A percentile compares a stretch with the other conserved stretches of the same genome.
Conservation (phyloP, 2,329 filamentous ascomycete species). For the Paecilomyces formosus region DNA sequence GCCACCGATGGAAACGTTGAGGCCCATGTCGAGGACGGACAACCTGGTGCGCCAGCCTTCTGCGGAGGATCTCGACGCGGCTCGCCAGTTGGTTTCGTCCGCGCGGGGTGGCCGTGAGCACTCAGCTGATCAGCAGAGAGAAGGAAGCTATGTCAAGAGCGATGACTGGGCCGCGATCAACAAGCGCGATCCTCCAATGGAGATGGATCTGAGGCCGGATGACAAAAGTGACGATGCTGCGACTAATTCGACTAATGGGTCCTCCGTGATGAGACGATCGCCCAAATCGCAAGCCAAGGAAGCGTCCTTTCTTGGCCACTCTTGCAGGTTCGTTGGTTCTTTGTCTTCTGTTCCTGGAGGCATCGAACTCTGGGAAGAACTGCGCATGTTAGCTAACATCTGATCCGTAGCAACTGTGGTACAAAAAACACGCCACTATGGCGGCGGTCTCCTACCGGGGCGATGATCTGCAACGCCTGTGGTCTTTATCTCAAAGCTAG, state of each 20-base stretch:
- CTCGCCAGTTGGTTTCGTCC: constrained; percentile 41
- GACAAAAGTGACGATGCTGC: constrained; percentile 12
- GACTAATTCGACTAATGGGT: constrained; percentile 5
- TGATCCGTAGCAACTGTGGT: constrained; percentile 73
- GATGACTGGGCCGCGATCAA: constrained; percentile 12
- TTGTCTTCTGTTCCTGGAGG: neutral
- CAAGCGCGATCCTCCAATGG: constrained; percentile 7
- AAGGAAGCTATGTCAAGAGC: constrained; percentile 9
- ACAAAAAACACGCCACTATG: constrained; percentile 91
- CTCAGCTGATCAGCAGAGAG: constrained; percentile 17
- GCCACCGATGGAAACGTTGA: constrained; percentile 29
- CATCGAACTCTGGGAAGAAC: neutral
- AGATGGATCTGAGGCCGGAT: constrained; percentile 11
- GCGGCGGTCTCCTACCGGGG: constrained; percentile 85
- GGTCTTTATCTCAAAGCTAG: constrained; percentile 90
- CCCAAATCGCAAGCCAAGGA: constrained; percentile 28
- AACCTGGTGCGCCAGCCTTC: constrained; percentile 35
- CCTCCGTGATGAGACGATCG: constrained; percentile 18
- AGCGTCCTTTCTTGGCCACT: constrained; percentile 32
- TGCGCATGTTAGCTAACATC: neutral
- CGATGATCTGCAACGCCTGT: constrained; percentile 96
- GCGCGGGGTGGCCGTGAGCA: constrained; percentile 36
- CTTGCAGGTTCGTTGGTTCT: constrained; percentile 28
- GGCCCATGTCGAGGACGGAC: constrained; percentile 22
- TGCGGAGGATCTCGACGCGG: constrained; percentile 40